Percentiles rank a stretch among this genome's conserved stretches.
phyloP scores from a whole-genome alignment of 345 rosid species.

The Physaria fendleri region DNA sequence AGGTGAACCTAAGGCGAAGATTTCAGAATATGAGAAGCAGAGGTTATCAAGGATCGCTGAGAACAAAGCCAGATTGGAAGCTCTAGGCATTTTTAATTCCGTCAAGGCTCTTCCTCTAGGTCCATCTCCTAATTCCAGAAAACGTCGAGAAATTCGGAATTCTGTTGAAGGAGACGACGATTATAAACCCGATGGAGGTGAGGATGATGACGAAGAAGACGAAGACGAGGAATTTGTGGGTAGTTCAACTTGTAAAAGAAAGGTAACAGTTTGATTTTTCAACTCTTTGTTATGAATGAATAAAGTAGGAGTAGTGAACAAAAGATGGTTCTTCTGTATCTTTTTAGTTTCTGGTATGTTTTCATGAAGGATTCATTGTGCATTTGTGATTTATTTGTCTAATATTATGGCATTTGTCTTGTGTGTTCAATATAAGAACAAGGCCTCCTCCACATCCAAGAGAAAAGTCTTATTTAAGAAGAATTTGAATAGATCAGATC shows the following conservation, averaged over 20 bases:
- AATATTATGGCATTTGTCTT: not conserved
- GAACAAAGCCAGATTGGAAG: constrained; percentile 77
- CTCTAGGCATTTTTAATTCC: constrained; percentile 56
- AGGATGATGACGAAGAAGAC: constrained; percentile 19
- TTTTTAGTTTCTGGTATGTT: not conserved
- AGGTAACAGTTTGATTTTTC: constrained; percentile 14
- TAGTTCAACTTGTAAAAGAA: constrained; percentile 24
- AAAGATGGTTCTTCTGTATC: not conserved
- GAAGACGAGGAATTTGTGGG: constrained; percentile 32
- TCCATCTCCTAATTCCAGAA: constrained; percentile 25
- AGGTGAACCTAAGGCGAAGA: constrained; percentile 15
- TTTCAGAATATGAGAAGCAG: constrained; percentile 61
- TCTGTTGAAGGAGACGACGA: constrained; percentile 57
- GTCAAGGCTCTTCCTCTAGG: constrained; percentile 41
- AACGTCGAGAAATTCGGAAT: constrained; percentile 42
- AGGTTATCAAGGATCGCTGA: constrained; percentile 68
- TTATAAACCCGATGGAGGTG: constrained; percentile 44
- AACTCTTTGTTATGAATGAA: not conserved
- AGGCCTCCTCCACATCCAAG: constrained; percentile 31
- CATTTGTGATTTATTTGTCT: not conserved
- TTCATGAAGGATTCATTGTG: not conserved
- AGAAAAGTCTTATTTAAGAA: constrained; percentile 31
- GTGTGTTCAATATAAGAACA: constrained; percentile 33
- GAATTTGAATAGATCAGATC: constrained; percentile 27
- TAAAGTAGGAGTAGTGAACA: too few species aligned